Conservation (phyloP, 2,329 filamentous ascomycete genomes). For the Aspergillus tanneri region DNA sequence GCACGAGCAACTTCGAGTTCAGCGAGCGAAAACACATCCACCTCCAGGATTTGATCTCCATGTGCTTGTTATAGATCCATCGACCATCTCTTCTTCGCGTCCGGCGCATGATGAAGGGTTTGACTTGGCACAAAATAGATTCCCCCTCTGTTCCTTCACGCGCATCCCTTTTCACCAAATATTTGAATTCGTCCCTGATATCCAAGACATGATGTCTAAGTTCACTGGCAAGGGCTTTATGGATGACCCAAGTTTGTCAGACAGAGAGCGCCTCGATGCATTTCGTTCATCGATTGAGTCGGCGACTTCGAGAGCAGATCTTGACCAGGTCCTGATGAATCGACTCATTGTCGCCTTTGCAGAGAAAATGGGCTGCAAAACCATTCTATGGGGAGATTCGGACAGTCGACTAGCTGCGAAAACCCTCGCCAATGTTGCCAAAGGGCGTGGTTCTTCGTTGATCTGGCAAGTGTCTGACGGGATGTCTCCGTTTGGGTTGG, state of each 20-base stretch:
- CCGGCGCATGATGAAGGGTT: conserved; percentile 34
- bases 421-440: conserved; percentile 82
- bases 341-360: conserved; percentile 69
- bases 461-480: conserved; percentile 83
- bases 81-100: conserved; percentile 26
- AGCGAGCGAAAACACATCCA: conserved; percentile 61
- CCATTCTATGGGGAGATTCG: conserved; percentile 78
- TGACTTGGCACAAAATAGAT: conserved; percentile 55
- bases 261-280: conserved; percentile 51
- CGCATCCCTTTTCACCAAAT: conserved; percentile 64
- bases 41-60: conserved; percentile 66
- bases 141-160: conserved; percentile 65
- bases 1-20: conserved; percentile 65
- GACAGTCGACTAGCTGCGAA: conserved; percentile 86
- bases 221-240: conserved; percentile 29
- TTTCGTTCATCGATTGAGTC: conserved; percentile 66
- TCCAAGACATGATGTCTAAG: conserved; percentile 33
- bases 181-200: conserved; percentile 46
- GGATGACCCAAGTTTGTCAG: conserved; percentile 30
- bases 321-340: conserved; percentile 67
- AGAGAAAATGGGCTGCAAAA: conserved; percentile 60
- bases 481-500: conserved; percentile 55
- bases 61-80: conserved; percentile 44
- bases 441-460: conserved; percentile 80
- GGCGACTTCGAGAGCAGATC: conserved; percentile 72